phyloP scores from a whole-genome alignment of 192 early-diverging fungal species.

The Gaertneriomyces sp. region DNA sequence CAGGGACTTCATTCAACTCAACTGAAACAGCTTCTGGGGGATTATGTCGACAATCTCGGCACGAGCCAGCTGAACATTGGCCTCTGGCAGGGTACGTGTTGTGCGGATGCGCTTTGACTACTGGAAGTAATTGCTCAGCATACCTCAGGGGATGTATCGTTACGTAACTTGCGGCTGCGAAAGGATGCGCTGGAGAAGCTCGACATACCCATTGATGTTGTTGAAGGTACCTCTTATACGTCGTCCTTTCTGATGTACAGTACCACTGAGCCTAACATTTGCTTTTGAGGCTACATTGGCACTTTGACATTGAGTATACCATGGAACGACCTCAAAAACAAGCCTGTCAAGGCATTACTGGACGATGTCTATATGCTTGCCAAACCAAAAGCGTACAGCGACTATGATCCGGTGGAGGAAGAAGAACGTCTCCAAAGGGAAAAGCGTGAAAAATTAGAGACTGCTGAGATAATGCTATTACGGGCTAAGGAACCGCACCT shows the following conservation, averaged over 20 bases:
- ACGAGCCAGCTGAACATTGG: slow-evolving; percentile 91
- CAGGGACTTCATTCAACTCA: too few relatives aligned
- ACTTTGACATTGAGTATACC: slow-evolving; percentile 91
- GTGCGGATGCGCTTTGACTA: neutral
- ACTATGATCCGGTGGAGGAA: slow-evolving; percentile 82
- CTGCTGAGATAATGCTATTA: slow-evolving; percentile 59
- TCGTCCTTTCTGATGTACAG: too few relatives aligned
- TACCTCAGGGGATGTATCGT: slow-evolving; percentile 82
- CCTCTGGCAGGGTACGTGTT: slow-evolving; percentile 86
- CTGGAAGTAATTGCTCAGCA: neutral
- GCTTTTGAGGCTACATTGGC: slow-evolving; percentile 77
- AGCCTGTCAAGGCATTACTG: slow-evolving; percentile 85
- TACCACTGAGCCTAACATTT: too few relatives aligned
- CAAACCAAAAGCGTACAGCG: slow-evolving; percentile 65
- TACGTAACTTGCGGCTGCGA: slow-evolving; percentile 85
- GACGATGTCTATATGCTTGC: slow-evolving; percentile 87
- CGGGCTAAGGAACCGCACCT: slow-evolving; percentile 19
- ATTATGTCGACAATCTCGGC: slow-evolving; percentile 93
- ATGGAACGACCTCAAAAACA: slow-evolving; percentile 93
- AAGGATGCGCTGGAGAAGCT: slow-evolving; percentile 91
- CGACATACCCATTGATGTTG: slow-evolving; percentile 88
- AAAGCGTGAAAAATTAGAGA: slow-evolving; percentile 82
- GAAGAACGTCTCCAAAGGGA: slow-evolving; percentile 68
- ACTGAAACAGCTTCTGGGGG: slow-evolving; percentile 73
- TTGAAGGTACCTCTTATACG: slow-evolving; percentile 61